Percentiles rank a stretch among this genome's conserved stretches.
Evolutionary conservation across 192 early-diverging fungal species (phyloP).

Genomic region (Backusella psychrophila): DNA sequence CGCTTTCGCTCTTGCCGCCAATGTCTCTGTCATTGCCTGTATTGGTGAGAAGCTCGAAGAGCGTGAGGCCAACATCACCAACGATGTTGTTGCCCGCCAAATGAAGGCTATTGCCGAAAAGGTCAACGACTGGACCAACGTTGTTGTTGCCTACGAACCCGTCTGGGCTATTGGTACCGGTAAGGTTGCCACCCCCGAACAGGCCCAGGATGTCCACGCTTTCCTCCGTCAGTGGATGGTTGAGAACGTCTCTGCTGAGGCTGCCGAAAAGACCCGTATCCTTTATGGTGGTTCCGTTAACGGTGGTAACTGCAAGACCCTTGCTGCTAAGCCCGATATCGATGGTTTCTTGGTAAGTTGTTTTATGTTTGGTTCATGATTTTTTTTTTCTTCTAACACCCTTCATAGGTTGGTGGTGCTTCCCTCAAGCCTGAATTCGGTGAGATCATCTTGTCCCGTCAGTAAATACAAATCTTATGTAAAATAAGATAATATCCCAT

Average conservation of each 20-base stretch:
- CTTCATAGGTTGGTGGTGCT: constrained; percentile 79
- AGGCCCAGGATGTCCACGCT: constrained; percentile 96
- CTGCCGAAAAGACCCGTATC: constrained; percentile 90
- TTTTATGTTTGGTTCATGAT: neutral
- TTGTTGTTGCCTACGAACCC: constrained; percentile 99
- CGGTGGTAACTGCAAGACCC: constrained; percentile 61
- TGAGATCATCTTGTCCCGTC: constrained; percentile 57
- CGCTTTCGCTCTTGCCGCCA: constrained; percentile 82
- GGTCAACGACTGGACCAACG: constrained; percentile 85
- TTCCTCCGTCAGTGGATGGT: constrained; percentile 86
- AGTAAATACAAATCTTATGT: constrained; percentile 11
- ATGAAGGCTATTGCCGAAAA: constrained; percentile 78
- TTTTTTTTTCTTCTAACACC: neutral
- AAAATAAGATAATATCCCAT: neutral
- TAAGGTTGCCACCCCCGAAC: constrained; percentile 91
- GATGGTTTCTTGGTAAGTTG: constrained; percentile 90
- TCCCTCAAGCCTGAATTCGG: constrained; percentile 91
- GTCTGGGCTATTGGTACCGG: constrained; percentile 99
- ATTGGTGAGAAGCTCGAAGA: constrained; percentile 95
- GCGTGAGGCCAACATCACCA: constrained; percentile 87
- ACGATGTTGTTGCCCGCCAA: constrained; percentile 86
- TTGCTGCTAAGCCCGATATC: constrained; percentile 81
- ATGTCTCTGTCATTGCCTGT: constrained; percentile 93
- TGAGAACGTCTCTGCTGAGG: constrained; percentile 78
- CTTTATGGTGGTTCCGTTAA: constrained; percentile 97